A percentile compares a stretch with the other conserved stretches of the same genome.
Evolutionary conservation across 805 yeast genomes (phyloP).

Genomic region (Pichia membranifaciens): DNA sequence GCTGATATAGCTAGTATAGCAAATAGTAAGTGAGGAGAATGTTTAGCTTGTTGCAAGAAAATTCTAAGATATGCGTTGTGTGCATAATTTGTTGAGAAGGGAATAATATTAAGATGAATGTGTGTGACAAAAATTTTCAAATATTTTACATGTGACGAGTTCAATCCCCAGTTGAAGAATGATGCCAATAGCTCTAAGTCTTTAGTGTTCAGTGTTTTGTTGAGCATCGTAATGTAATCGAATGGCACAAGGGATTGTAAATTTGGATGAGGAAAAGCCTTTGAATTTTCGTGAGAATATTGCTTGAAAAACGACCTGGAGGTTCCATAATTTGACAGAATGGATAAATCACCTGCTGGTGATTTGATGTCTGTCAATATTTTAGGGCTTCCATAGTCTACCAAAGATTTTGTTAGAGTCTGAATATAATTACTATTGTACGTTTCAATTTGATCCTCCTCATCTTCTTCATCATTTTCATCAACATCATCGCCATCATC

Average conservation of each 20-base stretch:
- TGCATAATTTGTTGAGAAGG: slow-evolving; percentile 32
- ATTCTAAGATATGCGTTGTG: slow-evolving; percentile 30
- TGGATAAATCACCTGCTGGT: background rate
- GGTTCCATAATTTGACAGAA: background rate
- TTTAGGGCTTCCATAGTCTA: slow-evolving; percentile 4
- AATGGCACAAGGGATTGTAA: slow-evolving; percentile 8
- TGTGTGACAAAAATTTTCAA: slow-evolving; percentile 31
- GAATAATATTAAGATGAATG: slow-evolving; percentile 30
- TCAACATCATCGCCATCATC: slow-evolving; percentile 7
- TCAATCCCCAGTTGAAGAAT: slow-evolving; percentile 27
- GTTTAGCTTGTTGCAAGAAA: slow-evolving; percentile 30
- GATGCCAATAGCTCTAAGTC: slow-evolving; percentile 26
- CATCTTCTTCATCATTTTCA: slow-evolving; percentile 2
- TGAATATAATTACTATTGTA: slow-evolving; percentile 22
- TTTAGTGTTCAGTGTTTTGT: slow-evolving; percentile 24
- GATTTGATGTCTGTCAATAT: background rate
- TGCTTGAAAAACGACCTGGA: slow-evolving; percentile 4
- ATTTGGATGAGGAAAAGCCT: slow-evolving; percentile 9
- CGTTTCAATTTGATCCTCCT: slow-evolving; percentile 9
- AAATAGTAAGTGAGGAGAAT: slow-evolving; percentile 59
- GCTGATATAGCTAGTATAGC: slow-evolving; percentile 75
- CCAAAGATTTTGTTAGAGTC: slow-evolving; percentile 20
- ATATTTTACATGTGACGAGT: slow-evolving; percentile 31
- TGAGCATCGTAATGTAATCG: slow-evolving; percentile 26
- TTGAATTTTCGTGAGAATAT: background rate